Conservation (phyloP, 208 protist genomes). For the Acanthamoeba healyi region DNA sequence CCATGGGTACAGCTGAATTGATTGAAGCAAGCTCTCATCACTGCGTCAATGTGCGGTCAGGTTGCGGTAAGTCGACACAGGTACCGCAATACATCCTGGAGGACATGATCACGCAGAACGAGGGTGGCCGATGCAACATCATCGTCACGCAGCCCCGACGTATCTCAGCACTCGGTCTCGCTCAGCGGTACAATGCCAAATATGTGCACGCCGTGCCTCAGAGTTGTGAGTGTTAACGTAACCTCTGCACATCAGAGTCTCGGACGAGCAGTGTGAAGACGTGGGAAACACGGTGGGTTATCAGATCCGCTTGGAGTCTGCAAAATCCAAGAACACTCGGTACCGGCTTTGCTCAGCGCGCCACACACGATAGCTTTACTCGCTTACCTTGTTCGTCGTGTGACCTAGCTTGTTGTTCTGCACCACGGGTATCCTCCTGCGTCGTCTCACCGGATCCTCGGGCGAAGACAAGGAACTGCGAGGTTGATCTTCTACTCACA, state of each 20-base stretch:
- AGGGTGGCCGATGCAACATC: constrained; percentile 77
- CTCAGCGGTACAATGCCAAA: constrained; percentile 68
- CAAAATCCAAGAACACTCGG: constrained; percentile 50
- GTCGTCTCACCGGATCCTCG: constrained; percentile 65
- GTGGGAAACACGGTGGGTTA: constrained; percentile 81
- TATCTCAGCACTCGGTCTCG: constrained; percentile 84
- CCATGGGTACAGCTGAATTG: no score
- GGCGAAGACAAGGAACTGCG: constrained; percentile 24
- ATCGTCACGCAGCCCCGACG: constrained; percentile 86
- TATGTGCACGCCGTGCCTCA: constrained; percentile 74
- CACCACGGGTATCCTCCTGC: constrained; percentile 87
- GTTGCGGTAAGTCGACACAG: constrained; percentile 98
- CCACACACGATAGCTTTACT: background rate
- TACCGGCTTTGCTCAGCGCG: background rate
- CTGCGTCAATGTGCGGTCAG: constrained; percentile 92
- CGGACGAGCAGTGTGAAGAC: constrained; percentile 77
- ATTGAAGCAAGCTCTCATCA: no score
- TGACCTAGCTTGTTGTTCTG: constrained; percentile 84
- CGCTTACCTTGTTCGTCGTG: background rate
- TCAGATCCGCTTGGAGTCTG: constrained; percentile 83
- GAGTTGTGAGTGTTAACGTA: background rate
- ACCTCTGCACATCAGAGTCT: constrained; percentile 76
- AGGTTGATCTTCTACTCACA: background rate
- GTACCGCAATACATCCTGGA: constrained; percentile 97
- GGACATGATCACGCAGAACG: constrained; percentile 24